Base-by-base conservation (phyloP, 495 filamentous ascomycete genomes). In the Tirmania nivea region DNA sequence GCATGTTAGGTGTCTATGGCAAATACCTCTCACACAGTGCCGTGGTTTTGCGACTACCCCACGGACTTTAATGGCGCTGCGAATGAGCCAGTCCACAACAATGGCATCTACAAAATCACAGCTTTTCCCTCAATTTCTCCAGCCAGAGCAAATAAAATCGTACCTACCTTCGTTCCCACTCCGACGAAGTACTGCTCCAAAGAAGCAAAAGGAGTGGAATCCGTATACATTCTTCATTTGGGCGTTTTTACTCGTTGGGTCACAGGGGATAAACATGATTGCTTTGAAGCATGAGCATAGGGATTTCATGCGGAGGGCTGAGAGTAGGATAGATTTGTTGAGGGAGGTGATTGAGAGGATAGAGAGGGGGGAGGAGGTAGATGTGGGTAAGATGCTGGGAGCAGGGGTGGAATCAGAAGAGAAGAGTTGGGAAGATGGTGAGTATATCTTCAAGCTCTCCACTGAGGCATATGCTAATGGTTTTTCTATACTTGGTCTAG, bases 241-340 rank as follows among this genome's bases (percentile, higher is more conserved):
- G 62, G 87, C 95, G 52, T 87, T 85, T 60, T 72, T 94, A 42
- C 73, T 94, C 56, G 88, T 95, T 58, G 92, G 90, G 1, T 92
- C 84, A 55, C 89, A 95, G 67, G 80, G 87, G 11, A 94, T 99
- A 59, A 81, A 94, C 56, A 80, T 89, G 75, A 81, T 99, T 54
- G 71, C 78, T 8, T 63, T 96, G 57, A 81, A 77, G 65, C 83
- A 81, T 53, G 79, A 88, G 12, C 84, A 78, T 60, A 70, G 72
- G 10, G 74, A 75, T 2, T 89, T 83, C 57, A 76, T 69, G 57
- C 78, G 87, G 49, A 76, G 77, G 52, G 77, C 84, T 39, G 84
- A 93, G 63, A 79, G 83, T 9, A 81, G 83, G 60, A 83, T 99
- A 50, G 75, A 68, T 6, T 59, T 86, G 35, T 63, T 99, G 45